A percentile compares a stretch with the other conserved stretches of the same genome.
Evolutionary conservation across 768 basidiomycete genomes (phyloP).

Genomic region (Kwoniella sp.): DNA sequence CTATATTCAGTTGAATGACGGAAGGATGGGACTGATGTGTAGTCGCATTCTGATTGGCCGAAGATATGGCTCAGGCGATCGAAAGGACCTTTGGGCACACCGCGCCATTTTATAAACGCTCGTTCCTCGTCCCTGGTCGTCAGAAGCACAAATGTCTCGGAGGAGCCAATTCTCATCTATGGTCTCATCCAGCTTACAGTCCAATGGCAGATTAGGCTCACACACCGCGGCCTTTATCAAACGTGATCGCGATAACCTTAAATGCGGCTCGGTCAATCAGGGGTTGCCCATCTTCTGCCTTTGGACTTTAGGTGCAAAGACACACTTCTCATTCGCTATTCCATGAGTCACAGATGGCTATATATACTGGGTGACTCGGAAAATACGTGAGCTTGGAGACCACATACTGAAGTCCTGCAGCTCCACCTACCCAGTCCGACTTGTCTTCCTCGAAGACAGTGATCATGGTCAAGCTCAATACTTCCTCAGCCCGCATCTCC

Average conservation of each 20-base stretch:
- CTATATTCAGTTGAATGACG: background rate
- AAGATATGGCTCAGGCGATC: slow-evolving; percentile 12
- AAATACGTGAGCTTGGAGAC: too few relatives aligned
- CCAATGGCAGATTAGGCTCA: background rate
- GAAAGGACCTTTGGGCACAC: background rate
- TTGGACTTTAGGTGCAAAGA: too few relatives aligned
- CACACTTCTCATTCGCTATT: too few relatives aligned
- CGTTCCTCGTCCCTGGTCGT: background rate
- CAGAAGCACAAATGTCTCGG: background rate
- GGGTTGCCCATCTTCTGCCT: background rate
- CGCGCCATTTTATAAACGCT: background rate
- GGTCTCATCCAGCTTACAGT: background rate
- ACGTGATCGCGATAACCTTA: background rate
- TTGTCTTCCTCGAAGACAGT: too few relatives aligned
- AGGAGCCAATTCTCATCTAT: background rate
- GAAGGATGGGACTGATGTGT: background rate
- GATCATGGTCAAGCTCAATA: too few relatives aligned
- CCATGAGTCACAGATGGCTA: too few relatives aligned
- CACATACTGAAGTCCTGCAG: too few relatives aligned
- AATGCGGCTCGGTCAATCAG: background rate
- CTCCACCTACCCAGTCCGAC: too few relatives aligned
- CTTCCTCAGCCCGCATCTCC: too few relatives aligned
- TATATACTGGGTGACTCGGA: too few relatives aligned
- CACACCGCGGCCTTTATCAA: background rate
- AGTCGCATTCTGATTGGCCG: slow-evolving; percentile 2